Base-by-base conservation (phyloP, 805 yeast species). In the Schwanniomyces vanrijiae region DNA sequence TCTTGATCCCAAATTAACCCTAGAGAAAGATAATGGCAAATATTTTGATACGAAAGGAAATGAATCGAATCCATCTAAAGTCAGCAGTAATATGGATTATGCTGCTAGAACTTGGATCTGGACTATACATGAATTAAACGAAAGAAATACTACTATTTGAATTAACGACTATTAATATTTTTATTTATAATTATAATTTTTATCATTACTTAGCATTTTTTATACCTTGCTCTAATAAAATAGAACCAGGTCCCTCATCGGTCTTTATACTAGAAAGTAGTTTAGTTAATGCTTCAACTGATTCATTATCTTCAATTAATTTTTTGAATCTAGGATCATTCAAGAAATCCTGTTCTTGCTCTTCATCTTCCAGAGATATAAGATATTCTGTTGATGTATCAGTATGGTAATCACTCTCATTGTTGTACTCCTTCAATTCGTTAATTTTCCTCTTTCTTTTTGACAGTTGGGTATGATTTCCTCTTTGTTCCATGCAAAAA, bases 41-140 rank as follows among this genome's bases (percentile, higher is more conserved):
- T 86, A 83, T 56, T 85, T 76, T 54, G 78, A 80, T 19, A 75
- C 87, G 3, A 81, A 76, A 34, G 94, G 91, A 1, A 61, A 64
- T 2, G 81, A 78, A 51, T 62, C 78, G 1, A 64, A 65, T 16
- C 85, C 92, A 3, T 82, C 90, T 37, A 58, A 61, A 21, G 72
- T 85, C 3, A 88, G 92, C 0, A 54, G 61, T 10, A 57, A 81
- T 58, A 63, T 77, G 62, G 81, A 81, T 46, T 80, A 78, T 54
- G 87, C 88, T 0, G 83, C 84, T 4, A 69, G 81, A 39, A 82
- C 86, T 29, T 88, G 95, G 91, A 81, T 83, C 11, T 88, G 95
- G 95, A 84, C 92, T 0, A 77, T 81, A 1, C 77, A 73, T 38
- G 78, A 84, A 59, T 61, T 88, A 43, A 69, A 77, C 39, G 76